Base-by-base conservation (phyloP, 495 filamentous ascomycete species). In the Lasiosphaeria ovina region DNA sequence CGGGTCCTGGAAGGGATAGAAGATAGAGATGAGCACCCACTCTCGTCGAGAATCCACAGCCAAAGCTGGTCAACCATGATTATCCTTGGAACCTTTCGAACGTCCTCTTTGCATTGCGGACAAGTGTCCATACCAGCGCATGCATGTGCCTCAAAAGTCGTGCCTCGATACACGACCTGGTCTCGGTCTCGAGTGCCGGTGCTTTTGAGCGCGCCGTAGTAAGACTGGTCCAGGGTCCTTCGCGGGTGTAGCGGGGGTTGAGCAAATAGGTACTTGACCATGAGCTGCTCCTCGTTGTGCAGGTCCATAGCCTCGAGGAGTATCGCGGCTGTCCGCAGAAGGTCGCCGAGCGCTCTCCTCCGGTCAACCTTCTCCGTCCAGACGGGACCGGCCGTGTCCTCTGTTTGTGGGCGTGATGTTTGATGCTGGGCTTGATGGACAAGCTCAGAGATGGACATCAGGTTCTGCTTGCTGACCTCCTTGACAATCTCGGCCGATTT, bases 1-100 rank as follows among this genome's bases (percentile, higher is more conserved):
- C 32, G 14, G 11, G 10, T 3, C 16, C 17, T 10, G 24, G 49
- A 17, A 32, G n/a, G 24, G 54, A 44, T 33, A 49, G 33, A 9
- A 49, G 38, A 34, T 11, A 1, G 12, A 32, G 7, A 44, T 45
- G 32, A 58, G 5, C 16, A 61, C 67, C 49, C 48, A 63, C 65
- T 62, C 52, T 66, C 77, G 11, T 85, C 84, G 6, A 89, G 64
- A 38, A 87, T 76, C 84, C 84, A 89, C 72, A 88, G 77, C 85
- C 85, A 89, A 6, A 89, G 70, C 60, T 88, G 85, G 62, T 88
- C 86, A 6, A 89, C 86, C 85, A 87, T 88, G 67, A 88, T 81
- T 16, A 88, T 75, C 58, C 86, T 83, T 0, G 83, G 79, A 32
- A 84, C 81, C 17, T 76, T 73, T 9, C 62, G 66, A 4, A 75